Evolutionary conservation across 2,329 filamentous ascomycete species (phyloP), one percentile per base, ranked within the genome.

Genomic region (Blastomyces parvus): DNA sequence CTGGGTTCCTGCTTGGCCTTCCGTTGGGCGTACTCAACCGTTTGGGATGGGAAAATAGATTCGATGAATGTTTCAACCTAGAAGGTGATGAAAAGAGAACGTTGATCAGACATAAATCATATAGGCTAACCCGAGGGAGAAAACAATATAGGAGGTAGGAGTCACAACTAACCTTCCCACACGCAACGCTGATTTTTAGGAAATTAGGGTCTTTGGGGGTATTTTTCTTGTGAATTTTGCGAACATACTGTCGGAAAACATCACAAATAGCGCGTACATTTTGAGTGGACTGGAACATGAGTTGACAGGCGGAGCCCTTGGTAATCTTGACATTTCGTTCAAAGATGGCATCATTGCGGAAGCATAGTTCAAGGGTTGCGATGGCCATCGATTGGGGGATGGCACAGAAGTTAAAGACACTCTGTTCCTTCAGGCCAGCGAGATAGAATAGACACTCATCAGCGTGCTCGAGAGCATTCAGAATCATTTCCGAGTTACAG

Each of bases 371-470:
- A 52, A 97, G 80, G 0, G 93, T 97, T 9, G 94, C 93, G 74
- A 99, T 97, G 61, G 93, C 94, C 94, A 99, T 99, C 67, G 87
- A 82, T 77, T 99, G 94, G 2, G 94, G 94, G 67, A 99, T 99
- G 63, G 93, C 93, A 58, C 91, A 91, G 76, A 99, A 99, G 83
- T 99, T 99, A 85, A 99, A 99, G 33, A 96, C 91, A 73, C 91
- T 96, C 80, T 99, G 94, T 73, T 99, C 94, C 68, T 88, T 88
- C 67, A 99, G 86, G 57, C 90, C 94, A 5, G 93, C 93, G 80
- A 99, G 91, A 79, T 97, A 99, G 81, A 92, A 97, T n/a, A 99
- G 79, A 74, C 93, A 97, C 73, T 97, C 91, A 67, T 97, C 91
- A 4, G 85, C 88, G 69, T 96, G 89, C 72, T 87, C 86, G 53